Conservation (phyloP, 805 yeast species). For the Nakazawaea molendinolei region DNA sequence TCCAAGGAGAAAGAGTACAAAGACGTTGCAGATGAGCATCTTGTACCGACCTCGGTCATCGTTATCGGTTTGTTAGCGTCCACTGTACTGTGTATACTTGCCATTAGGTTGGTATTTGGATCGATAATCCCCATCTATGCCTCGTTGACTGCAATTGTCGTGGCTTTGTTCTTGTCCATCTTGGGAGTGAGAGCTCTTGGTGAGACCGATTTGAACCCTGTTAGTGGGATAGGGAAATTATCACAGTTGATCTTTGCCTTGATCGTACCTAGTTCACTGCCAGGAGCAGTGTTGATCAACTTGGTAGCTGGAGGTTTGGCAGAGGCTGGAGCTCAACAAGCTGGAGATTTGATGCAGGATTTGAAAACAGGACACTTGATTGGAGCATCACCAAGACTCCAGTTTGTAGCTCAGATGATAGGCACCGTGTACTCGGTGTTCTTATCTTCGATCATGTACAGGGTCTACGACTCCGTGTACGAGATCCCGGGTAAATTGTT, state of each 20-base stretch:
- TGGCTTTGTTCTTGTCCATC: constrained; percentile 76
- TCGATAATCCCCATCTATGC: constrained; percentile 65
- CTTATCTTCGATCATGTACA: constrained; percentile 76
- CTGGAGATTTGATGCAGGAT: constrained; percentile 97
- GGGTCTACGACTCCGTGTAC: constrained; percentile 73
- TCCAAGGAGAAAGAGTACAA: constrained; percentile 10
- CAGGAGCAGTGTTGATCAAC: constrained; percentile 78
- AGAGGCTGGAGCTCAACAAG: constrained; percentile 98
- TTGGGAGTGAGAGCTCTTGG: constrained; percentile 93
- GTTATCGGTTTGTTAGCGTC: constrained; percentile 58
- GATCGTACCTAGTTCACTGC: constrained; percentile 64
- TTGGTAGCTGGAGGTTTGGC: constrained; percentile 95
- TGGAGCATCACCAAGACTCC: constrained; percentile 91
- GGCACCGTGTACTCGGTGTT: constrained; percentile 84
- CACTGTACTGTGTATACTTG: constrained; percentile 56
- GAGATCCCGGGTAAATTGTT: constrained; percentile 77
- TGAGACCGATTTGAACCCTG: constrained; percentile 95
- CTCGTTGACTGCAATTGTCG: constrained; percentile 54
- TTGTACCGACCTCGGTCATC: constrained; percentile 45
- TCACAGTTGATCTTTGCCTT: constrained; percentile 86
- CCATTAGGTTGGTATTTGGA: constrained; percentile 68
- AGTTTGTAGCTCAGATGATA: constrained; percentile 80
- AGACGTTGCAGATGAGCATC: constrained; percentile 33
- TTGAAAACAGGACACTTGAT: constrained; percentile 87
- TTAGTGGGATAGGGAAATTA: constrained; percentile 90